Percentiles rank a stretch among this genome's conserved stretches.
phyloP scores from a whole-genome alignment of 352 stramenopile species.

The Phytopythium kandeliae region DNA sequence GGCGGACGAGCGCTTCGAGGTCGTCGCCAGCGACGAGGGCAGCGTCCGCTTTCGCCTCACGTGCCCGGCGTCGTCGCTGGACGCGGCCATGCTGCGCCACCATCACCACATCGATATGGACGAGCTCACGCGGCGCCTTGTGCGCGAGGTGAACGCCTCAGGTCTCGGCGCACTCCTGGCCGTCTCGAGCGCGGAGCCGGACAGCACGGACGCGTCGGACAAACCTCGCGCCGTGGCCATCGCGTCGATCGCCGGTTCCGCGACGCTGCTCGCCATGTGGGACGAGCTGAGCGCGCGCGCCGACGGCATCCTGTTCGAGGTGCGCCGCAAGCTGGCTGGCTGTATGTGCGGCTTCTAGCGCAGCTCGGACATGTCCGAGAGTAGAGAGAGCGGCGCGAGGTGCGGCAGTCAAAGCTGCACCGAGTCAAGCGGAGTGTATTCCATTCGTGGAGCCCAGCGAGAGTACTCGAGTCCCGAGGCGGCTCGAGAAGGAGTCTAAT shows the following conservation, averaged over 20 bases:
- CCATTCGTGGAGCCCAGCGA: no score
- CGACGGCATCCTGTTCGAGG: slow-evolving; percentile 36
- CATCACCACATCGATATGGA: slow-evolving; percentile 75
- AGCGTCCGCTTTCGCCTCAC: slow-evolving; percentile 36
- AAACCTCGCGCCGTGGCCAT: slow-evolving; percentile 27
- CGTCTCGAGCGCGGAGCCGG: slow-evolving; percentile 6
- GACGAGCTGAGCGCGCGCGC: slow-evolving; percentile 33
- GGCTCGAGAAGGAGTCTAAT: no score
- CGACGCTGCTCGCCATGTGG: slow-evolving; percentile 55
- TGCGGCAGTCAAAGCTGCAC: no score
- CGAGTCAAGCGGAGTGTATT: no score
- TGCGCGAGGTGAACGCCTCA: slow-evolving; percentile 54
- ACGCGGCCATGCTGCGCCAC: slow-evolving; percentile 62
- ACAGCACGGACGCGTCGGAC: slow-evolving; percentile 8
- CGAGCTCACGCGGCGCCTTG: slow-evolving; percentile 46
- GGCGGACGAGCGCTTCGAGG: slow-evolving; percentile 45
- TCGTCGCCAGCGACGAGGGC: slow-evolving; percentile 10
- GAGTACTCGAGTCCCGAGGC: no score
- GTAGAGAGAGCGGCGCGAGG: background rate
- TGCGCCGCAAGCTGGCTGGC: slow-evolving; percentile 47
- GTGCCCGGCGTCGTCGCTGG: slow-evolving; percentile 40
- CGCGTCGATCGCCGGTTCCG: slow-evolving; percentile 29
- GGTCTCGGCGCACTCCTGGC: slow-evolving; percentile 41
- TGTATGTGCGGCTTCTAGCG: slow-evolving; percentile 66
- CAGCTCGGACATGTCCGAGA: background rate